A percentile compares a stretch with the other conserved stretches of the same genome.
phyloP scores from a whole-genome alignment of 495 filamentous ascomycete genomes.

The Pyronema domesticum region DNA sequence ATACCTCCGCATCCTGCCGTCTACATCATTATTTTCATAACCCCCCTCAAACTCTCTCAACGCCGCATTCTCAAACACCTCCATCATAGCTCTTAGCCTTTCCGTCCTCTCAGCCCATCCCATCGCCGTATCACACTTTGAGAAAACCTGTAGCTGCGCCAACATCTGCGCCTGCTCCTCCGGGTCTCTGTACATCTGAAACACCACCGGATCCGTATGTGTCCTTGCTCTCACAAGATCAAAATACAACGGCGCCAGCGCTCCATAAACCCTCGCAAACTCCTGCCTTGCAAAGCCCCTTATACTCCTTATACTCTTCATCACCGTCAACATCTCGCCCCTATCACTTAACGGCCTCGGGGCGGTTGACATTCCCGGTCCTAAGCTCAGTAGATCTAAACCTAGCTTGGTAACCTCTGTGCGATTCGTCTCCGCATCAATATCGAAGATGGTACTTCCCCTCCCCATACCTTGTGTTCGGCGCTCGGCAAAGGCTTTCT shows the following conservation, averaged over 20 bases:
- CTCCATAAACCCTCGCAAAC: slow-evolving; percentile 77
- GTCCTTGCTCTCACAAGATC: slow-evolving; percentile 55
- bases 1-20: slow-evolving; percentile 75
- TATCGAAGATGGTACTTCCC: slow-evolving; percentile 51
- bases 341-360: slow-evolving; percentile 32
- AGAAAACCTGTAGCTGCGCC: slow-evolving; percentile 57
- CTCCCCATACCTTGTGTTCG: background rate
- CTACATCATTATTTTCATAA: slow-evolving; percentile 74
- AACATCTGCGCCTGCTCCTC: slow-evolving; percentile 79
- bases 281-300: slow-evolving; percentile 75
- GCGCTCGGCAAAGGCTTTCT: slow-evolving; percentile 6
- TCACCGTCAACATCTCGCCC: slow-evolving; percentile 41
- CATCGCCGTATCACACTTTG: slow-evolving; percentile 57
- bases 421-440: slow-evolving; percentile 33
- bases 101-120: slow-evolving; percentile 54
- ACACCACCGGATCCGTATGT: slow-evolving; percentile 67
- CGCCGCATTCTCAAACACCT: slow-evolving; percentile 79
- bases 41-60: slow-evolving; percentile 81
- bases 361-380: slow-evolving; percentile 17
- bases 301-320: slow-evolving; percentile 56
- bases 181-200: slow-evolving; percentile 70
- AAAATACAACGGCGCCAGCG: slow-evolving; percentile 71
- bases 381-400: slow-evolving; percentile 9
- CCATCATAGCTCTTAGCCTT: slow-evolving; percentile 52
- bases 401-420: too few relatives aligned